These are phyloP conservation scores for Xylaria acuta DNA, from an alignment of 495 filamentous ascomycete genomes.

Conservation along the genomic window DNA sequence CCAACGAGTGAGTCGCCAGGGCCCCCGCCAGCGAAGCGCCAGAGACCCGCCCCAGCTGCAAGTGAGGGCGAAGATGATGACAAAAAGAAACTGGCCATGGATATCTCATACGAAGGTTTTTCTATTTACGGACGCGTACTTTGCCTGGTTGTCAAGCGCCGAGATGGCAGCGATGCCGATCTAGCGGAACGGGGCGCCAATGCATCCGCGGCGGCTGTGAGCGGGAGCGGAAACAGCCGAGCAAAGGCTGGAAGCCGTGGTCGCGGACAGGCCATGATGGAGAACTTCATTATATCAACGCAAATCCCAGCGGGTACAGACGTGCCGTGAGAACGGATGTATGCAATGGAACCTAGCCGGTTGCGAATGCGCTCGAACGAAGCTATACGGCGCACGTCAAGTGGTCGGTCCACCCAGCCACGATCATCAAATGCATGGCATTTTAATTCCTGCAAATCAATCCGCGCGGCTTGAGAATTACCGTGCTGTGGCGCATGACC, in stretches of 20 bases:
- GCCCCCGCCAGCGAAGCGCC: constrained; percentile 55
- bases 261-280: constrained; percentile 80
- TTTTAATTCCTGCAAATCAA: constrained; percentile 12
- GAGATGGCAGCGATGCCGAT: constrained; percentile 41
- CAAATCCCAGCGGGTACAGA: constrained; percentile 59
- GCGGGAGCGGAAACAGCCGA: constrained; percentile 36
- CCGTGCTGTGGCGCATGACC: constrained; percentile 15
- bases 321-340: constrained; percentile 31
- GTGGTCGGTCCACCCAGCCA: constrained; percentile 9
- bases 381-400: constrained; percentile 5
- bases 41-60: constrained; percentile 45
- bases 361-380: constrained; percentile 11
- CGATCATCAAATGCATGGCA: constrained; percentile 12
- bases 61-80: constrained; percentile 65
- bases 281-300: constrained; percentile 86
- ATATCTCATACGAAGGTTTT: constrained; percentile 92
- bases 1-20: constrained; percentile 31
- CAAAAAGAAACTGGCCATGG: constrained; percentile 85
- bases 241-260: constrained; percentile 41
- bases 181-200: constrained; percentile 34
- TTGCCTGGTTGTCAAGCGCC: constrained; percentile 82
- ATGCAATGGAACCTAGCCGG: constrained; percentile 16
- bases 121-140: constrained; percentile 90
- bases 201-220: constrained; percentile 32
- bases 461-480: constrained; percentile 22